Evolutionary conservation across 2,329 filamentous ascomycete species (phyloP).

Genomic region (Fusarium transvaalense): DNA sequence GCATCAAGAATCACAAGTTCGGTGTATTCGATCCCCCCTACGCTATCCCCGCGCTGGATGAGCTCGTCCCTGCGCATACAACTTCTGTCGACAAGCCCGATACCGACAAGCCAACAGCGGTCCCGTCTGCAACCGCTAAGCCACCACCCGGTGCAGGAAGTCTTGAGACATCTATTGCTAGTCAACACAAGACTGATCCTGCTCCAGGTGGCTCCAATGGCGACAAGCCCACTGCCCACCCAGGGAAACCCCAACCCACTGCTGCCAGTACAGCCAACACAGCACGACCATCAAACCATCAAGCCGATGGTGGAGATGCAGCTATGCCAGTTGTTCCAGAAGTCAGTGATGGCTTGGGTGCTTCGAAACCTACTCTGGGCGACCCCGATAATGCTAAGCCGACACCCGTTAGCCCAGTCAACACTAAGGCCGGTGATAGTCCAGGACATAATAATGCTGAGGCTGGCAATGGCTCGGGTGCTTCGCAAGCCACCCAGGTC

Average conservation of each 20-base stretch:
- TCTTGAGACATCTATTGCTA: background rate
- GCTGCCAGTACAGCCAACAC: background rate
- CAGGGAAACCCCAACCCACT: background rate
- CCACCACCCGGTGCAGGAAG: background rate
- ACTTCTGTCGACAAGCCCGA: background rate
- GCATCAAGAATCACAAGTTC: background rate
- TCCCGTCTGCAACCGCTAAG: background rate
- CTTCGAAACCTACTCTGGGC: background rate
- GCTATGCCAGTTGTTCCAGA: background rate
- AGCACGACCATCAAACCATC: background rate
- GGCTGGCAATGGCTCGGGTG: background rate
- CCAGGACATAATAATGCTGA: background rate
- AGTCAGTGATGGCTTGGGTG: background rate
- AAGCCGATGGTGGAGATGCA: background rate
- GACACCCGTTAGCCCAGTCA: background rate
- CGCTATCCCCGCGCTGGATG: background rate
- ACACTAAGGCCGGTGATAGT: background rate
- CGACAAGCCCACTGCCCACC: background rate
- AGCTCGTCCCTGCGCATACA: background rate
- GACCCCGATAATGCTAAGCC: background rate
- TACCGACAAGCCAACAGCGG: background rate
- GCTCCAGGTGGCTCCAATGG: background rate
- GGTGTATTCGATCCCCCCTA: constrained; percentile 2
- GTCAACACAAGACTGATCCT: background rate
- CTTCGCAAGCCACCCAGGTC: background rate